Evolutionary conservation across 2,329 filamentous ascomycete species (phyloP).

Genomic region (Pseudohalonectria lignicola): DNA sequence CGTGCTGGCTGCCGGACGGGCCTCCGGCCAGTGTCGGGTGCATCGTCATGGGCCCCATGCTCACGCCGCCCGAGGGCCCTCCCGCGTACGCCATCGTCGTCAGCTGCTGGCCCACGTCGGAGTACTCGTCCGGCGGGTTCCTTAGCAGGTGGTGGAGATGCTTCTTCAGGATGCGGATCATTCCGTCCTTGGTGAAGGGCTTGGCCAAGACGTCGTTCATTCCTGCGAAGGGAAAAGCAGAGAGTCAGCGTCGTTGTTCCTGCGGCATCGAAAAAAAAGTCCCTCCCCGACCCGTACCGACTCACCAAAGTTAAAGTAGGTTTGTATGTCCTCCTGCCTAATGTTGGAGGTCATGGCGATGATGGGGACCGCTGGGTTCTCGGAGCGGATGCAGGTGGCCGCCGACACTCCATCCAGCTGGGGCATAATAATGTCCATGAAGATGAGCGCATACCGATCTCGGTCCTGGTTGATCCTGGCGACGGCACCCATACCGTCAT

Average conservation of each 20-base stretch:
- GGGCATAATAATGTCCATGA: constrained; percentile 97
- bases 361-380: constrained; percentile 72
- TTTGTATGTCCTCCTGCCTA: constrained; percentile 87
- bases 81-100: constrained; percentile 8
- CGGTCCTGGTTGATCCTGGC: constrained; percentile 57
- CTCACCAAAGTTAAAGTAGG: constrained; percentile 94
- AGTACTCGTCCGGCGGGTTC: constrained; percentile 32
- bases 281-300: no score
- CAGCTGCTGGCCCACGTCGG: constrained; percentile 15
- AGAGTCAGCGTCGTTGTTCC: constrained; percentile 5
- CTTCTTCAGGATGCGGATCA: constrained; percentile 77
- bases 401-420: constrained; percentile 90
- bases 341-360: constrained; percentile 99
- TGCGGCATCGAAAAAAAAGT: background rate
- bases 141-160: constrained; percentile 79
- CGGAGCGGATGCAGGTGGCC: constrained; percentile 84
- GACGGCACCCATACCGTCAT: constrained; percentile 88
- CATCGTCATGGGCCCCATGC: constrained; percentile 13
- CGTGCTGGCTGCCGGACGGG: background rate
- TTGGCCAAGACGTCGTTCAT: constrained; percentile 98
- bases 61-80: constrained; percentile 18
- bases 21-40: constrained; percentile 1
- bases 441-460: constrained; percentile 53
- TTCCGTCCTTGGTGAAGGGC: constrained; percentile 84
- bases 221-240: constrained; percentile 36